Evolutionary conservation across 768 basidiomycete genomes (phyloP), one percentile per base, ranked within the genome.

Genomic region (Serendipita sp.): DNA sequence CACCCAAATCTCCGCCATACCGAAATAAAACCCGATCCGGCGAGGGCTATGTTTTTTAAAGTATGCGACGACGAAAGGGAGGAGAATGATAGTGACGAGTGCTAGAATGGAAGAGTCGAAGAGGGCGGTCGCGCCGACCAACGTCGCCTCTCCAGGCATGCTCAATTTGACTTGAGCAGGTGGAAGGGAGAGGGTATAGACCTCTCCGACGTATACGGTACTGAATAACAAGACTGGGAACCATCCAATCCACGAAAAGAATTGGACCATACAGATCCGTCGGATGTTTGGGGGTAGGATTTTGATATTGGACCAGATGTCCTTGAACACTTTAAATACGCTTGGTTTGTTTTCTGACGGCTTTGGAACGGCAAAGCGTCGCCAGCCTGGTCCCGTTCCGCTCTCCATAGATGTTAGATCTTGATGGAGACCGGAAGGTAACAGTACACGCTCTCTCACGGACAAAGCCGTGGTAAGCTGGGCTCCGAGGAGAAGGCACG

Each of bases 161-260:
- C 74, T 73, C 1, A 71, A 72, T n/a, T 69, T 69, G 28, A 70
- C 71, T 15, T 15, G 45, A 5, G 16, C 44, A 60, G 56, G 30
- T 2, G 5, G 23, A n/a, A 56, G 48, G 34, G 67, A 65, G 28
- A 68, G 51, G 66, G 72, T 32, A 77, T 96, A 84, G 10, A 95
- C 79, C 69, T 95, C 94, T 10, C 89, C 89, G 64, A 96, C 80
- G 74, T 92, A 97, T 30, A 90, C 77, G 1, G 88, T 87, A 2
- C 85, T 86, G 76, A 91, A 94, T 74, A 94, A 93, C 1, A 95
- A 78, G 30, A 92, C 75, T 0, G 94, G 93, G 70, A 95, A 96
- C 95, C 95, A 97, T 5, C 83, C 88, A 66, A 93, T 78, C 85
- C 85, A 94, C 11, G 84, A 89, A 85, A 90, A 89, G 73, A 89